A percentile compares a stretch with the other conserved stretches of the same genome.
Evolutionary conservation across 495 filamentous ascomycete genomes (phyloP).

Genomic region (Chaetomium fimeti): DNA sequence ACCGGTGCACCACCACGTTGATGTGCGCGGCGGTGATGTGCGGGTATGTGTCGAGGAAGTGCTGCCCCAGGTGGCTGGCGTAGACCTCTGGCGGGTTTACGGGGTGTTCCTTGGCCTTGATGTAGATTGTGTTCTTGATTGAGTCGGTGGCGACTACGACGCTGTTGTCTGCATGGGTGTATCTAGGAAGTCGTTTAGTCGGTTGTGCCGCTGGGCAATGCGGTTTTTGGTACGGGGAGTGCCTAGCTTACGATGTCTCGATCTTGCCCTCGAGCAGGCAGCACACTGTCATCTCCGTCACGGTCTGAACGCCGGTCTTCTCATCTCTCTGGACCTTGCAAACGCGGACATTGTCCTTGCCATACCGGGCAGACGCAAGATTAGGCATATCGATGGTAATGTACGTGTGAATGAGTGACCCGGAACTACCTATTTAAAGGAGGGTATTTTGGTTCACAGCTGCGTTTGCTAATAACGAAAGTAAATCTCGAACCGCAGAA

Average conservation of each 20-base stretch:
- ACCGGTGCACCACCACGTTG: slow-evolving; percentile 79
- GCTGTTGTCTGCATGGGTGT: slow-evolving; percentile 92
- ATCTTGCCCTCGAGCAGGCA: slow-evolving; percentile 88
- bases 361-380: slow-evolving; percentile 76
- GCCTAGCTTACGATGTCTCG: slow-evolving; percentile 67
- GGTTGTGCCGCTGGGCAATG: slow-evolving; percentile 6
- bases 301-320: slow-evolving; percentile 71
- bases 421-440: neutral
- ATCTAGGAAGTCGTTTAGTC: slow-evolving; percentile 44
- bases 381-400: slow-evolving; percentile 51
- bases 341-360: slow-evolving; percentile 97
- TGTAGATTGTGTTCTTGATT: slow-evolving; percentile 96
- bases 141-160: slow-evolving; percentile 95
- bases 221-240: neutral
- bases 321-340: slow-evolving; percentile 86
- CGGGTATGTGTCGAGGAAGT: slow-evolving; percentile 82
- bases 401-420: neutral
- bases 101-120: slow-evolving; percentile 88
- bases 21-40: slow-evolving; percentile 84
- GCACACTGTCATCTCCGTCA: slow-evolving; percentile 93
- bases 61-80: slow-evolving; percentile 74
- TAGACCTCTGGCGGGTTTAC: slow-evolving; percentile 93
- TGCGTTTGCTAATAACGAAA: neutral
- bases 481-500: neutral
- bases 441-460: neutral